These are phyloP conservation scores for Dactylellina leptospora DNA, from an alignment of 2,329 filamentous ascomycete species.

Conservation along the genomic window DNA sequence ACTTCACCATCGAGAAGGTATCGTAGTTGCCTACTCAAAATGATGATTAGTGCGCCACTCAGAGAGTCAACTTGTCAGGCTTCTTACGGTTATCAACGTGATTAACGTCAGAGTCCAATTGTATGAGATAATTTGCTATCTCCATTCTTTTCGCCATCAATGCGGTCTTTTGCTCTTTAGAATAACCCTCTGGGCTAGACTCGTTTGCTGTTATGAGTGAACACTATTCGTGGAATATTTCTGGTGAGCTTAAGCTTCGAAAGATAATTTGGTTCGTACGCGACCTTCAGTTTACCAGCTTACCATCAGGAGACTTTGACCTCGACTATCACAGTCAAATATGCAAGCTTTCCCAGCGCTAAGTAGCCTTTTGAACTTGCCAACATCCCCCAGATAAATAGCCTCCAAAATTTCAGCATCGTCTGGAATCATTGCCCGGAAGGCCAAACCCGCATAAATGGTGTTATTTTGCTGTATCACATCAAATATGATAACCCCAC, in stretches of 20 bases:
- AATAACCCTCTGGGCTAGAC: neutral
- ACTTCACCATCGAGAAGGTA: neutral
- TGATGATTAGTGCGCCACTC: neutral
- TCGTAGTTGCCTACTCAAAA: constrained; percentile 8
- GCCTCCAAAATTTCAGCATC: neutral
- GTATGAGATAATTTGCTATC: neutral
- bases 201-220: neutral
- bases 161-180: neutral
- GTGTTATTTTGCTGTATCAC: neutral
- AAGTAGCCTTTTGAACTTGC: neutral
- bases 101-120: constrained; percentile 5
- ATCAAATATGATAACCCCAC: neutral
- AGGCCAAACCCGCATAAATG: constrained; percentile 2
- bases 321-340: constrained; percentile 7
- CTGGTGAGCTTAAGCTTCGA: neutral
- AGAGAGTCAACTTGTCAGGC: neutral
- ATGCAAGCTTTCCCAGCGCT: neutral
- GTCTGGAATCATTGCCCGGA: neutral
- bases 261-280: neutral
- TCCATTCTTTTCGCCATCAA: neutral
- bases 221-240: neutral
- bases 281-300: neutral
- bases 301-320: constrained; percentile 9
- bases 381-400: neutral
- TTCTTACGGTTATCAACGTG: constrained; percentile 21